Percentiles rank a stretch among this genome's conserved stretches.
phyloP scores from a whole-genome alignment of 257 asterid genomes.

The Fraxinus americana region DNA sequence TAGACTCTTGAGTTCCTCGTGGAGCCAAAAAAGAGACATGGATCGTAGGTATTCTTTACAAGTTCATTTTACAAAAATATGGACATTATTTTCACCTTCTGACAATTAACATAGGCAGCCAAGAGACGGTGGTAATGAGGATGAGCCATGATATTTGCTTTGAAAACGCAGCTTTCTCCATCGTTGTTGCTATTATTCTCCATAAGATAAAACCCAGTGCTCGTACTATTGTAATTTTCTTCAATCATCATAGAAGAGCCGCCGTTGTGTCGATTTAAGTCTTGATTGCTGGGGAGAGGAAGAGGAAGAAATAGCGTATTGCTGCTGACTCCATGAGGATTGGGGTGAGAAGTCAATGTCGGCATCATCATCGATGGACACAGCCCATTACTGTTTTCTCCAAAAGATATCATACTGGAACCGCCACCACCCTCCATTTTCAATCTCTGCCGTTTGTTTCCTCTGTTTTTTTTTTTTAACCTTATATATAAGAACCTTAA shows the following conservation, averaged over 20 bases:
- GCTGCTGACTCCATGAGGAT: constrained; percentile 26
- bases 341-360: constrained; percentile 35
- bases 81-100: constrained; percentile 50
- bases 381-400: constrained; percentile 49
- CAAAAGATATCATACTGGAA: constrained; percentile 57
- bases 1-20: neutral
- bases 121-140: constrained; percentile 88
- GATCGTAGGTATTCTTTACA: constrained; percentile 19
- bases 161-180: constrained; percentile 39
- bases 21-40: neutral
- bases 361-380: constrained; percentile 69
- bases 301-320: constrained; percentile 43
- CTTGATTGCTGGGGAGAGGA: constrained; percentile 25
- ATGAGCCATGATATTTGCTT: constrained; percentile 88
- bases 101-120: constrained; percentile 80
- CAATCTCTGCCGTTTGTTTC: neutral
- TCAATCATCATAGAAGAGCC: constrained; percentile 45
- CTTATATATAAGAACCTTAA: neutral
- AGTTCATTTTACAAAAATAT: constrained; percentile 19
- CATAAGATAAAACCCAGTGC: constrained; percentile 66
- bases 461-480: neutral
- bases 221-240: constrained; percentile 30
- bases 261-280: constrained; percentile 19
- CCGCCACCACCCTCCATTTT: constrained; percentile 54
- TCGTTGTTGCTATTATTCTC: constrained; percentile 36